phyloP scores from a whole-genome alignment of 768 basidiomycete genomes.

The Tylopilus vinaceipallidus region DNA sequence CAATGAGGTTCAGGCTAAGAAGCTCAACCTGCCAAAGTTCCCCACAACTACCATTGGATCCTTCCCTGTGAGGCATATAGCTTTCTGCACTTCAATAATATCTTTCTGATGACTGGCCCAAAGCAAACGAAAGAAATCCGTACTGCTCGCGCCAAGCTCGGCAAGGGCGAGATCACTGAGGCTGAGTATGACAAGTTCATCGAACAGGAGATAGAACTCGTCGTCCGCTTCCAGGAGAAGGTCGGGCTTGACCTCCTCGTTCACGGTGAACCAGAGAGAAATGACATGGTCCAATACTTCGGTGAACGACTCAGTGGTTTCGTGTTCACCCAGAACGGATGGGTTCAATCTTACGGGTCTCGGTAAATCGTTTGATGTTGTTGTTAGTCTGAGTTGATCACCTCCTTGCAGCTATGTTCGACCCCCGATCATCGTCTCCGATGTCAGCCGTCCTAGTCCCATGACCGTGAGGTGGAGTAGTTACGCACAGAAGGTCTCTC shows the following conservation, averaged over 20 bases:
- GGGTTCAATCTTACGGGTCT: constrained; percentile 99
- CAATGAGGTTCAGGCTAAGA: constrained; percentile 84
- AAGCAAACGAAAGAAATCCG: constrained; percentile 99
- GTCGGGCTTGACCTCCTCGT: constrained; percentile 95
- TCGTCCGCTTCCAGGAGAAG: constrained; percentile 96
- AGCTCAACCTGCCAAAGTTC: constrained; percentile 92
- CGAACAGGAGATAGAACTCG: constrained; percentile 92
- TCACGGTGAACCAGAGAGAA: constrained; percentile 98
- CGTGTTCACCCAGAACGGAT: constrained; percentile 97
- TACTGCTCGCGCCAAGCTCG: constrained; percentile 90
- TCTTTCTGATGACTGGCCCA: constrained; percentile 10
- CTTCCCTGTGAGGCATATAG: constrained; percentile 70
- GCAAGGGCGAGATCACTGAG: constrained; percentile 84
- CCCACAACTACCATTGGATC: constrained; percentile 98
- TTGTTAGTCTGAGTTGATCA: constrained; percentile 8
- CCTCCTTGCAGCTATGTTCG: constrained; percentile 74
- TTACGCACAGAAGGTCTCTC: constrained; percentile 93
- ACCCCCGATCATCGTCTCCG: constrained; percentile 97
- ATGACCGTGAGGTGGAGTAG: constrained; percentile 98
- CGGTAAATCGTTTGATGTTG: constrained; percentile 50
- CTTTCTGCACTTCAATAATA: background rate
- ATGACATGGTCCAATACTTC: constrained; percentile 99
- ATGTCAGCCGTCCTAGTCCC: constrained; percentile 87
- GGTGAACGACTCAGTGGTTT: constrained; percentile 94
- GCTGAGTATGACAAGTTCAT: constrained; percentile 96